Conservation (phyloP, 2,329 filamentous ascomycete genomes). For the Nemania bipapillata region DNA sequence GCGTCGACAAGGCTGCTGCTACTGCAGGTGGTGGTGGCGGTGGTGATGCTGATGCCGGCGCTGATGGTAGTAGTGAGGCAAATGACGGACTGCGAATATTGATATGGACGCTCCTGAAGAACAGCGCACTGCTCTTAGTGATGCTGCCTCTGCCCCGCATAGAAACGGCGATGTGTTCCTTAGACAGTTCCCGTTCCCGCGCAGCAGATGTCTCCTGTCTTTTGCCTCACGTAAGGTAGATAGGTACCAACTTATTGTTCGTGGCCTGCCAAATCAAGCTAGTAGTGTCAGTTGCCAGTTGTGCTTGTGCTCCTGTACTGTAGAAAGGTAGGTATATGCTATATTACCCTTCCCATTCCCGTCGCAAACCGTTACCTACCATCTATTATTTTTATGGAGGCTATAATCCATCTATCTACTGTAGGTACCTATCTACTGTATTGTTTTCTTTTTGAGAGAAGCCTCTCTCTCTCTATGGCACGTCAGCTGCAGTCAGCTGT, state of each 20-base stretch:
- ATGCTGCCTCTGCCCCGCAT: slow-evolving; percentile 47
- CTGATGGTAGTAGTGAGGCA: slow-evolving; percentile 19
- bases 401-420: not conserved
- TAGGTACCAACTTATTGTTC: not conserved
- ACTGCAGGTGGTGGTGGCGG: too few relatives aligned
- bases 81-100: slow-evolving; percentile 46
- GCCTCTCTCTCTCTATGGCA: not conserved
- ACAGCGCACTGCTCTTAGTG: slow-evolving; percentile 47
- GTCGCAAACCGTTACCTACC: slow-evolving; percentile 27
- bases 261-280: slow-evolving; percentile 38
- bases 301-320: too few relatives aligned
- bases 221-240: not conserved
- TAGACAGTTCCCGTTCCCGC: not conserved
- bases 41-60: too few relatives aligned
- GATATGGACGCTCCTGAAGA: slow-evolving; percentile 48
- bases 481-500: slow-evolving; percentile 6
- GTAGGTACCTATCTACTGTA: not conserved
- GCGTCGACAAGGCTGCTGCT: too few relatives aligned
- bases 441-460: too few relatives aligned
- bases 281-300: slow-evolving; percentile 24
- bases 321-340: too few relatives aligned
- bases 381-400: slow-evolving; percentile 8
- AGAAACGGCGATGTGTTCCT: slow-evolving; percentile 28
- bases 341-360: slow-evolving; percentile 17
- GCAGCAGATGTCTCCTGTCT: slow-evolving; percentile 12